Percentiles rank a stretch among this genome's conserved stretches.
phyloP scores from a whole-genome alignment of 2,329 filamentous ascomycete genomes.

The Calcarisporium arbuscula region DNA sequence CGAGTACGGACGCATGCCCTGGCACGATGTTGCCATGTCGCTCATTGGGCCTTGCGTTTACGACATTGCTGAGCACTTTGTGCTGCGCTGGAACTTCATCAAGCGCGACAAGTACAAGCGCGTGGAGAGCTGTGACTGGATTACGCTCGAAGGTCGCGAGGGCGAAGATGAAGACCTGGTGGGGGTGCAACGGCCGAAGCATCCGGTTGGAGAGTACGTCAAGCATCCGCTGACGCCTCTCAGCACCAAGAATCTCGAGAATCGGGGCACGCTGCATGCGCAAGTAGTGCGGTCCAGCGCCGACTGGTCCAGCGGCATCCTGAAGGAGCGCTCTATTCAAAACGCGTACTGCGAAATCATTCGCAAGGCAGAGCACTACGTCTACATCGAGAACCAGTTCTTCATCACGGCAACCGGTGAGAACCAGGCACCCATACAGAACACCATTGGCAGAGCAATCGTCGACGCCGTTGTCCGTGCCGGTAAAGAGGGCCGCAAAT shows the following conservation, averaged over 20 bases:
- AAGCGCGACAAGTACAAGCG: constrained; percentile 98
- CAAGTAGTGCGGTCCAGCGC: constrained; percentile 85
- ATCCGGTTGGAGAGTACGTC: constrained; percentile 82
- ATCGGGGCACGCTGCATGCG: constrained; percentile 69
- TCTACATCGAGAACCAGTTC: constrained; percentile 99
- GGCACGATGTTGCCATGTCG: constrained; percentile 94
- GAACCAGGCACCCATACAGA: constrained; percentile 79
- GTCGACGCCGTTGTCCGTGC: constrained; percentile 84
- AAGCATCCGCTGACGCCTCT: constrained; percentile 71
- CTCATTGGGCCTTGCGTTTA: constrained; percentile 84
- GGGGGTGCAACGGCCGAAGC: constrained; percentile 80
- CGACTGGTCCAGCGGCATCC: constrained; percentile 90
- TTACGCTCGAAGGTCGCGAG: constrained; percentile 69
- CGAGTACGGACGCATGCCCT: constrained; percentile 92
- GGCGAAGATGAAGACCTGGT: constrained; percentile 78
- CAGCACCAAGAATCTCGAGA: constrained; percentile 54
- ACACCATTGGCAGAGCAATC: constrained; percentile 80
- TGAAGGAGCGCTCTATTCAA: constrained; percentile 78
- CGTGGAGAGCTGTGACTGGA: constrained; percentile 76
- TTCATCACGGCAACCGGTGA: constrained; percentile 93
- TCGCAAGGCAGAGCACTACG: constrained; percentile 78
- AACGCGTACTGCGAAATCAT: constrained; percentile 85
- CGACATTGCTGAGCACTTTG: constrained; percentile 93
- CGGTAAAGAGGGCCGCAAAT: constrained; percentile 76
- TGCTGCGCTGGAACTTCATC: constrained; percentile 91